phyloP scores from a whole-genome alignment of 1,284 basidiomycete genomes.

The Ceratobasidium sp. region DNA sequence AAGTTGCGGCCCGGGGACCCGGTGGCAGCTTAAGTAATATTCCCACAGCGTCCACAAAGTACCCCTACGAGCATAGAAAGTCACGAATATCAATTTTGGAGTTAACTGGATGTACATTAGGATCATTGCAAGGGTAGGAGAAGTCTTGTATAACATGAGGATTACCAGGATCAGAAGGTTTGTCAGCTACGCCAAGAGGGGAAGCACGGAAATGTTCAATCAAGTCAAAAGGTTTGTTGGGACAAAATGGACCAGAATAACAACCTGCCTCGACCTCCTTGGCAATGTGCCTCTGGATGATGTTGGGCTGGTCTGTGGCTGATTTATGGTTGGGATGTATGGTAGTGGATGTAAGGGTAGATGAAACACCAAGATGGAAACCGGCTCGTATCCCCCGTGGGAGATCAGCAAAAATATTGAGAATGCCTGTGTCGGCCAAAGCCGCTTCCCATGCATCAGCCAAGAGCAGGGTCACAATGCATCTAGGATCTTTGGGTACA shows the following conservation, averaged over 20 bases:
- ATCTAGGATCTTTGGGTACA: neutral
- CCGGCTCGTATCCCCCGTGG: neutral
- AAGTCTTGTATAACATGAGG: slow-evolving; percentile 57
- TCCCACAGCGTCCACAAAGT: slow-evolving; percentile 51
- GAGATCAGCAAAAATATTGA: neutral
- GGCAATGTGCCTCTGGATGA: neutral
- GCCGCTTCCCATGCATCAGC: slow-evolving; percentile 25
- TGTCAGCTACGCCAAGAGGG: slow-evolving; percentile 44
- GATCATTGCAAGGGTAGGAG: slow-evolving; percentile 50
- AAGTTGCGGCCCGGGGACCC: slow-evolving; percentile 53
- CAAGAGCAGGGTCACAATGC: neutral
- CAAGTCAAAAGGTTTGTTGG: neutral
- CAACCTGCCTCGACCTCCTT: slow-evolving; percentile 1
- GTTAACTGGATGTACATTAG: slow-evolving; percentile 54
- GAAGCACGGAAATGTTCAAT: slow-evolving; percentile 16
- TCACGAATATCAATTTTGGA: slow-evolving; percentile 51
- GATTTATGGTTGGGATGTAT: slow-evolving; percentile 49
- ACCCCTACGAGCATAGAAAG: slow-evolving; percentile 57
- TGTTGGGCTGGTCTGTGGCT: neutral
- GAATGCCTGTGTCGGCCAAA: neutral
- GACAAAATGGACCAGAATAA: slow-evolving; percentile 9
- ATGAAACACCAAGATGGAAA: slow-evolving; percentile 56
- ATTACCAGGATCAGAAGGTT: slow-evolving; percentile 51
- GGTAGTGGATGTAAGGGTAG: slow-evolving; percentile 54
- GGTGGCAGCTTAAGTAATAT: slow-evolving; percentile 53